These are phyloP conservation scores for Chlamydomonas incerta DNA, from an alignment of 139 green algal species.

Conservation along the genomic window DNA sequence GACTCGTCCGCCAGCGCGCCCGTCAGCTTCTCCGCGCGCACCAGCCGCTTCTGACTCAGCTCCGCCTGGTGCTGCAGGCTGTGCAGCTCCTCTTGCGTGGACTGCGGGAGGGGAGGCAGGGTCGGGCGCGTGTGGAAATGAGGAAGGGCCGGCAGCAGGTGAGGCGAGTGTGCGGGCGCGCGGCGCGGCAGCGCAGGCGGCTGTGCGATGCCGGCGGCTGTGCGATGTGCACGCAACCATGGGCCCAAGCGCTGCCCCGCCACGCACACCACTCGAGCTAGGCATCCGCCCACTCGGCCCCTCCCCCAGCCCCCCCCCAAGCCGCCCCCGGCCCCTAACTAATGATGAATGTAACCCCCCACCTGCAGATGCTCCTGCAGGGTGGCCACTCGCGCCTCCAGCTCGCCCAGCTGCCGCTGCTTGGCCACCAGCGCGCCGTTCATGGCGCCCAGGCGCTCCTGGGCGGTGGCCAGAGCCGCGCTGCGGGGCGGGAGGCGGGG, in stretches of 20 bases:
- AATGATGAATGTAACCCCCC: too few relatives aligned
- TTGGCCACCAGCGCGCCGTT: conserved; percentile 61
- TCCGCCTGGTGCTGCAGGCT: conserved; percentile 45
- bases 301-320: too few relatives aligned
- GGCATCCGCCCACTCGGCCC: too few relatives aligned
- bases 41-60: conserved; percentile 68
- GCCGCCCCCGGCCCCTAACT: too few relatives aligned
- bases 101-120: background rate
- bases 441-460: conserved; percentile 59
- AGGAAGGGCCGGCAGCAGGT: background rate
- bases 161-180: too few relatives aligned
- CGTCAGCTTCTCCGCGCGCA: conserved; percentile 79
- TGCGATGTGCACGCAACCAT: too few relatives aligned
- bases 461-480: conserved; percentile 44
- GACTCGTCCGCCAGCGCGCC: conserved; percentile 78
- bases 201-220: too few relatives aligned
- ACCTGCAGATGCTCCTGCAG: conserved; percentile 46
- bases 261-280: too few relatives aligned
- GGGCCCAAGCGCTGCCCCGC: too few relatives aligned
- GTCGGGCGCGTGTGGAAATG: background rate
- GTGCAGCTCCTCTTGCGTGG: conserved; percentile 31
- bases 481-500: too few relatives aligned
- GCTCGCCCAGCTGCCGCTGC: conserved; percentile 52
- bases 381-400: conserved; percentile 52
- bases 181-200: too few relatives aligned